Conservation (phyloP, 306 rosid genomes). For the Prunus armeniaca region DNA sequence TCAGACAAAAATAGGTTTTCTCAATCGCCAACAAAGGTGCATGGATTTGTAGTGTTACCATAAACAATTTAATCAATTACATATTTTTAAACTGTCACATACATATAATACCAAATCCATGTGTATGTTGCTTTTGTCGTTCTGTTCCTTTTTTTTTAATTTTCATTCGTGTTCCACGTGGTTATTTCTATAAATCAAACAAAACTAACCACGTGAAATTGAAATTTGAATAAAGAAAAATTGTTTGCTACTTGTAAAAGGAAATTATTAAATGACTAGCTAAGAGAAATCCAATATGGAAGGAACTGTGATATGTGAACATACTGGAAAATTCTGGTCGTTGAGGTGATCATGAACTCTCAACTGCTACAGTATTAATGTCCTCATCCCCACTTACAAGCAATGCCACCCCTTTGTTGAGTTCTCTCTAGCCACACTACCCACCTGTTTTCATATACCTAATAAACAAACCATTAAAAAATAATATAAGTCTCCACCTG, state of each 20-base stretch:
- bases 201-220: too few relatives aligned
- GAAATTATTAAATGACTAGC: neutral
- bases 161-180: too few relatives aligned
- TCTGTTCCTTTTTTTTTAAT: too few relatives aligned
- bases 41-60: too few relatives aligned
- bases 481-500: neutral
- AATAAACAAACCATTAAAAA: neutral
- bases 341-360: constrained; percentile 25
- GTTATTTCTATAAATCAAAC: too few relatives aligned
- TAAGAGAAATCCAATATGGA: neutral
- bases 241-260: too few relatives aligned
- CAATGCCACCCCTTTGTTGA: constrained; percentile 25
- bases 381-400: constrained; percentile 34
- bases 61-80: too few relatives aligned
- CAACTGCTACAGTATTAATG: constrained; percentile 36
- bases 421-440: constrained; percentile 1
- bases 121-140: too few relatives aligned
- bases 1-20: too few relatives aligned
- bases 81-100: too few relatives aligned
- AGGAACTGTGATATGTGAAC: constrained; percentile 8
- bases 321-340: neutral
- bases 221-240: neutral
- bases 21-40: too few relatives aligned
- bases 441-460: neutral
- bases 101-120: too few relatives aligned